Evolutionary conservation across 2,329 filamentous ascomycete species (phyloP), one percentile per base, ranked within the genome.

Genomic region (Penicillium expansum): DNA sequence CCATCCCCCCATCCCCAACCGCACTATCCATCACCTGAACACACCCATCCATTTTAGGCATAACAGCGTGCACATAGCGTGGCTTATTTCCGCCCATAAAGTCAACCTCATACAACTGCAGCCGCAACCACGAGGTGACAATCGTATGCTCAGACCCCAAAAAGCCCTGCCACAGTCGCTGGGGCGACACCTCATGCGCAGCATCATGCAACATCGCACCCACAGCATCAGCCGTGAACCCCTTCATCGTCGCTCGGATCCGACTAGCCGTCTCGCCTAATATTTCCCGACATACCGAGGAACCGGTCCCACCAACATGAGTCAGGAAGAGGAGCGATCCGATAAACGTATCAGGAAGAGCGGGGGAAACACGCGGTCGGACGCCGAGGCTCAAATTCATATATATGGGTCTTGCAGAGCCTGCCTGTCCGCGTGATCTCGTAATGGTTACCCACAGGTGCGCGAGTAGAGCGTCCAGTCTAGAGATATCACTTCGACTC

Each of bases 101-200:
- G 13, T 78, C 72, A 13, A 80, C 71, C 37, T 79, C 24, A 72
- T 69, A 63, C 22, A 67, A 32, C 13, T 52, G 30, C 18, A 62
- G 27, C 33, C 62, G 51, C 5, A 61, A 42, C 80, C 79, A 82
- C 0, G 74, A 77, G 5, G 79, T 81, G 3, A 77, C 74, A 4
- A 81, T 59, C 0, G 74, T 60, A 63, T 81, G 79, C 22, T 69
- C 65, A 0, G 61, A 55, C 0, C 79, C 80, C 7, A 80, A 54
- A 52, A 81, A 82, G 0, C 63, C 75, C 57, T 78, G 74, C 80
- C 79, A 82, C 16, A 82, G 58, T 6, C 80, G 70, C 65, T 82
- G 79, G 0, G 80, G 79, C 11, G 72, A 73, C 11, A 71, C 60
- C 61, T 82, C 79, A 53, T 75, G 68, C 3, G 76, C 76, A 10